phyloP scores from a whole-genome alignment of 169 alveolate genomes.

The Plasmodium billcollinsi region DNA sequence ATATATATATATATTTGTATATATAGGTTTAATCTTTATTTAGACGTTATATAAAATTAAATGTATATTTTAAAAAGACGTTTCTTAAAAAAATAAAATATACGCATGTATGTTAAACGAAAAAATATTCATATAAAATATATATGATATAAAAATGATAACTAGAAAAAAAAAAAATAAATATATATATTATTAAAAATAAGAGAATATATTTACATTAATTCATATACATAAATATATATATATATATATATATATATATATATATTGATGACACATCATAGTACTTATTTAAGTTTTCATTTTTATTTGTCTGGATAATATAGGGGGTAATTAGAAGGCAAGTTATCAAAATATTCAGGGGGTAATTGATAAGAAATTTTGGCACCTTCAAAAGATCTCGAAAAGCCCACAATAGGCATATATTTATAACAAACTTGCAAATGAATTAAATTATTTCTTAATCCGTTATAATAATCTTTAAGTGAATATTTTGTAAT shows the following conservation, averaged over 20 bases:
- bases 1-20: too few relatives aligned
- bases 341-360: constrained; percentile 59
- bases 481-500: constrained; percentile 64
- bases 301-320: constrained; percentile 49
- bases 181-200: too few relatives aligned
- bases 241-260: too few relatives aligned
- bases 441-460: constrained; percentile 48
- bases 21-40: too few relatives aligned
- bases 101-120: too few relatives aligned
- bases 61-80: too few relatives aligned
- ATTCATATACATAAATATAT: neutral
- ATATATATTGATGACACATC: too few relatives aligned
- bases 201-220: neutral
- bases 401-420: constrained; percentile 57
- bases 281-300: too few relatives aligned
- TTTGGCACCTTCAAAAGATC: constrained; percentile 63
- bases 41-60: too few relatives aligned
- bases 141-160: too few relatives aligned
- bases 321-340: constrained; percentile 53
- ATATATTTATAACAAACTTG: constrained; percentile 75
- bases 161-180: neutral
- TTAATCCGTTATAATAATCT: constrained; percentile 72
- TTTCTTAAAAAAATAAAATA: too few relatives aligned
- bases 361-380: constrained; percentile 46
- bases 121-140: too few relatives aligned